Evolutionary conservation across 768 basidiomycete genomes (phyloP).

Genomic region (Cystobasidium ongulense): DNA sequence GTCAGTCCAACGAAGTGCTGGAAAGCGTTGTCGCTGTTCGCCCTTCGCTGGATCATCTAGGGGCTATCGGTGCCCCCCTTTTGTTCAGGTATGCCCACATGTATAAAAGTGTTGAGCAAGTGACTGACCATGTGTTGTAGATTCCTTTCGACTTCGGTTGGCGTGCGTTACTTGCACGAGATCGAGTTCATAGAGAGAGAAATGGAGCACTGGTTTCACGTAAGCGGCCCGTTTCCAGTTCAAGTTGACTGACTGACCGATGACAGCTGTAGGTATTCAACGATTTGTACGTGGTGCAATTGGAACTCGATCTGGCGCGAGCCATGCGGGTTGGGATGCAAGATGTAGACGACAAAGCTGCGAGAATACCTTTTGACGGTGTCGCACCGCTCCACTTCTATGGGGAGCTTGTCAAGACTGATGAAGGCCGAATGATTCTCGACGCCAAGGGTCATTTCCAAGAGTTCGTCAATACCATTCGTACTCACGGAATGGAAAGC

Average conservation of each 20-base stretch:
- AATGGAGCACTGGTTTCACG: slow-evolving; percentile 94
- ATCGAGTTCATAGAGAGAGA: slow-evolving; percentile 88
- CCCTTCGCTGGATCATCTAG: slow-evolving; percentile 89
- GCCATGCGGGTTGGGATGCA: slow-evolving; percentile 61
- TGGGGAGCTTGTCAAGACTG: slow-evolving; percentile 94
- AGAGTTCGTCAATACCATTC: slow-evolving; percentile 83
- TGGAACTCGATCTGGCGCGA: slow-evolving; percentile 81
- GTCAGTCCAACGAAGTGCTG: slow-evolving; percentile 70
- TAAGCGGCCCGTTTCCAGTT: slow-evolving; percentile 47
- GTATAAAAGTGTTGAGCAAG: background rate
- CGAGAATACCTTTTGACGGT: slow-evolving; percentile 63
- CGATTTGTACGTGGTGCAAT: slow-evolving; percentile 80
- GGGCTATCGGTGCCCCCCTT: slow-evolving; percentile 79
- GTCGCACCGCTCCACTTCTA: slow-evolving; percentile 92
- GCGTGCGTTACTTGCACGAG: slow-evolving; percentile 84
- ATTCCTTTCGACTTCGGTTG: slow-evolving; percentile 87
- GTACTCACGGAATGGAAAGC: slow-evolving; percentile 73
- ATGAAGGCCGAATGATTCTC: slow-evolving; percentile 82
- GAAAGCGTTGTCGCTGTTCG: slow-evolving; percentile 89
- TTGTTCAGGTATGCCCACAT: slow-evolving; percentile 62
- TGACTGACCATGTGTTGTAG: slow-evolving; percentile 47
- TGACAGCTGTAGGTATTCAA: slow-evolving; percentile 68
- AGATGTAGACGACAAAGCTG: slow-evolving; percentile 53
- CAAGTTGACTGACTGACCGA: background rate
- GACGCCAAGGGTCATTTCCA: slow-evolving; percentile 82